Evolutionary conservation across 2,329 filamentous ascomycete species (phyloP).

Genomic region (Dothistroma septosporum): DNA sequence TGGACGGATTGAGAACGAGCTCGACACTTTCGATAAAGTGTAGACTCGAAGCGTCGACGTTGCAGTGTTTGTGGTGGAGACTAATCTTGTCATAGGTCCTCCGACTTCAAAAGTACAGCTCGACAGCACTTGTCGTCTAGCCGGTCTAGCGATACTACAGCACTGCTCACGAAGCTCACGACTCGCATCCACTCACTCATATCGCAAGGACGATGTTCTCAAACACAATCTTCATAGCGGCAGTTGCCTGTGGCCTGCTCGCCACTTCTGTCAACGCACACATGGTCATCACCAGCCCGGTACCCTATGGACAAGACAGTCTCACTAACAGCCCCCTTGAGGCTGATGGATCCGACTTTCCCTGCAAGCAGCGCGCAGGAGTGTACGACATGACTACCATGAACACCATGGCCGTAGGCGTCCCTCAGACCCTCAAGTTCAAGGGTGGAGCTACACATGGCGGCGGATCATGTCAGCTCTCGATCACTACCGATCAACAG

Average conservation of each 20-base stretch:
- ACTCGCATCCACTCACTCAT: conserved; percentile 21
- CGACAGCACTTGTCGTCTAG: conserved; percentile 17
- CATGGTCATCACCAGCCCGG: conserved; percentile 66
- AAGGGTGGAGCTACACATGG: conserved; percentile 73
- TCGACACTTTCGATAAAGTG: background rate
- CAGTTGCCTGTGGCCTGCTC: conserved; percentile 19
- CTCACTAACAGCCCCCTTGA: conserved; percentile 63
- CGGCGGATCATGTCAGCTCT: conserved; percentile 86
- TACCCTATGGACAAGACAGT: conserved; percentile 57
- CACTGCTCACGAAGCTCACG: conserved; percentile 16
- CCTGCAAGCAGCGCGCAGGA: conserved; percentile 64
- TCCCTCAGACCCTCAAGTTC: conserved; percentile 60
- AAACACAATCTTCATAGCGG: conserved; percentile 16
- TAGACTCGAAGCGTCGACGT: background rate
- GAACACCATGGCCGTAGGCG: conserved; percentile 64
- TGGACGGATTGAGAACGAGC: background rate
- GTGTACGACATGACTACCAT: conserved; percentile 45
- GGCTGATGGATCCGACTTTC: conserved; percentile 57
- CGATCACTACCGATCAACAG: conserved; percentile 70
- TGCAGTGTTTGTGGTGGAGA: background rate
- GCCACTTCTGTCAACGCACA: conserved; percentile 55
- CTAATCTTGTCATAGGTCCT: background rate
- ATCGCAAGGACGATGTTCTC: conserved; percentile 19
- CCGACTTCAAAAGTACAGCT: background rate
- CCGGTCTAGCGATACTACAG: conserved; percentile 23